Percentiles rank a stretch among this genome's conserved stretches.
Conservation (phyloP, 148 eudicot species). For the Camellia lanceoleosa region DNA sequence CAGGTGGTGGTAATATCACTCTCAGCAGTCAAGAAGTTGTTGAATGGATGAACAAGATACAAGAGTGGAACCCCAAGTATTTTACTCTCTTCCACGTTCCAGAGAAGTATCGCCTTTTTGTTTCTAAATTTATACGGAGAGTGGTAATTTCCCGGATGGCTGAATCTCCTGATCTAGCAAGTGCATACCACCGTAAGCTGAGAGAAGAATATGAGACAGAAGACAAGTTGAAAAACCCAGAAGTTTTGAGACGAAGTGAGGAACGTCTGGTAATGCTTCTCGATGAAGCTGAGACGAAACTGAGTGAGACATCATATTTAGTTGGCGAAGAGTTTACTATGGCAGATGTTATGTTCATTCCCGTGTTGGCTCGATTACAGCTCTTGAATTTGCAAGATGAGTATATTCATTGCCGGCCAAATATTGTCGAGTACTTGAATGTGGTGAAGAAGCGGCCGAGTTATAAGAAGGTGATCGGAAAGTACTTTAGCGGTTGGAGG, state of each 20-base stretch:
- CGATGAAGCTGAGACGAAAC: slow-evolving; percentile 69
- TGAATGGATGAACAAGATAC: slow-evolving; percentile 83
- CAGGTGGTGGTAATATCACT: slow-evolving; percentile 45
- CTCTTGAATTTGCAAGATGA: slow-evolving; percentile 62
- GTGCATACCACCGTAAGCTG: slow-evolving; percentile 73
- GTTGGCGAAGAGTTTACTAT: slow-evolving; percentile 72
- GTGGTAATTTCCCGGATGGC: slow-evolving; percentile 86
- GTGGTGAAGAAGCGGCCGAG: slow-evolving; percentile 69
- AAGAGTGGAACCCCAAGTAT: slow-evolving; percentile 81
- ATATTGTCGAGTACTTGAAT: slow-evolving; percentile 63
- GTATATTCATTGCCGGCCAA: slow-evolving; percentile 57
- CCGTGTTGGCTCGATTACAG: slow-evolving; percentile 56
- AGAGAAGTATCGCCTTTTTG: slow-evolving; percentile 49
- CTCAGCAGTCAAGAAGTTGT: slow-evolving; percentile 53
- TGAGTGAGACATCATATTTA: slow-evolving; percentile 46
- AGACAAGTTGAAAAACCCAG: slow-evolving; percentile 62
- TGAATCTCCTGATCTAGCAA: slow-evolving; percentile 80
- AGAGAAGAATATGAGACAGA: slow-evolving; percentile 69
- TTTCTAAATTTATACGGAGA: slow-evolving; percentile 73
- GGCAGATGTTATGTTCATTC: slow-evolving; percentile 78
- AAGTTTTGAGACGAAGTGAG: slow-evolving; percentile 52
- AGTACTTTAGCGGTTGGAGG: slow-evolving; percentile 78
- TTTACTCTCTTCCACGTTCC: slow-evolving; percentile 84
- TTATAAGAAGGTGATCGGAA: slow-evolving; percentile 74
- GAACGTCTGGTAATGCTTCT: slow-evolving; percentile 68